Conservation (phyloP, 371 early-diverging fungal species). For the Rhizopus sp. region DNA sequence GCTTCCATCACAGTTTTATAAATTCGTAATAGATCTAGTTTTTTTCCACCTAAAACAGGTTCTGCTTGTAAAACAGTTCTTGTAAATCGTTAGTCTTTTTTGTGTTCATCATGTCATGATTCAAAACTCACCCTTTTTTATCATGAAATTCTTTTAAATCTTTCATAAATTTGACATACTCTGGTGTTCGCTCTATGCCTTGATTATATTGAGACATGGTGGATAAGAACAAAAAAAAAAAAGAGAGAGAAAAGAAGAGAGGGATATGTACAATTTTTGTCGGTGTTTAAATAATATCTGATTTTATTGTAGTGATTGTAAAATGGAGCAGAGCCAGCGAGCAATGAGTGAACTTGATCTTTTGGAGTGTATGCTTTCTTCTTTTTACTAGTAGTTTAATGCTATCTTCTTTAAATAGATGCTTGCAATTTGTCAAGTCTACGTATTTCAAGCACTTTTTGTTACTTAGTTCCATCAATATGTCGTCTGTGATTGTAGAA, state of each 20-base stretch:
- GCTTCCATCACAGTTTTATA: constrained; percentile 71
- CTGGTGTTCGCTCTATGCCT: constrained; percentile 67
- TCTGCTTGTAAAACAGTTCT: constrained; percentile 74
- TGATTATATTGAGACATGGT: constrained; percentile 3
- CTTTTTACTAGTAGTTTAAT: not conserved
- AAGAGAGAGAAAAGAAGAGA: not conserved
- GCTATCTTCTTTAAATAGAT: not conserved
- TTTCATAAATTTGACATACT: constrained; percentile 73
- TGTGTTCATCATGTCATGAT: not conserved
- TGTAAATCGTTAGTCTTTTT: not conserved
- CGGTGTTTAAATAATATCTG: constrained; percentile 12
- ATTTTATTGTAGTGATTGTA: constrained; percentile 18
- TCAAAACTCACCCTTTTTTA: constrained; percentile 61
- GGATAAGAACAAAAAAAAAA: not conserved
- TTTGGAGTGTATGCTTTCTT: constrained; percentile 5
- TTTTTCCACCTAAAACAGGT: constrained; percentile 81
- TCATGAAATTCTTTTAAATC: constrained; percentile 73
- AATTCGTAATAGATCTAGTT: constrained; percentile 72
- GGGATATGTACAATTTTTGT: not conserved
- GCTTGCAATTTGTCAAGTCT: not conserved
- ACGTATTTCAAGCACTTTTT: not conserved
- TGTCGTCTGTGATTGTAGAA: constrained; percentile 1
- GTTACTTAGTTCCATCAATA: constrained; percentile 6
- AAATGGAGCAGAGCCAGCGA: constrained; percentile 4
- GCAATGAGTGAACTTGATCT: constrained; percentile 4